Evolutionary conservation across 208 protist species (phyloP), one percentile per base, ranked within the genome.

Genomic region (Acanthamoeba triangularis): DNA sequence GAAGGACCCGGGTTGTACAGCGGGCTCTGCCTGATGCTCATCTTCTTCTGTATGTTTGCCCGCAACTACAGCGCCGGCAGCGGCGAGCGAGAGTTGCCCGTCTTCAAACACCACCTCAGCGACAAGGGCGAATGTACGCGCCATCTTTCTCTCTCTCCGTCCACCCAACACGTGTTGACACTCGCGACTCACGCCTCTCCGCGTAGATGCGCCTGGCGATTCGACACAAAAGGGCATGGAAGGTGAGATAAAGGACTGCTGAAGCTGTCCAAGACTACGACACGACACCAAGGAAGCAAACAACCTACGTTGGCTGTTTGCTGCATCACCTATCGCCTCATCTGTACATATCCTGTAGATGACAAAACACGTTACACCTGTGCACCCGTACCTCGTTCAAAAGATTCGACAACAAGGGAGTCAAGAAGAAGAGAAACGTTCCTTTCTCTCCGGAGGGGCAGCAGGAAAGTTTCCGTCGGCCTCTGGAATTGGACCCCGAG

Each of bases 1-100:
- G 74, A 82, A 37, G 74, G 37, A 25, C 74, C 74, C 1, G 74
- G 74, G 1, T 52, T 82, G 74, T 82, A 82, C 74, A 82, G 74
- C 37, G 74, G 74, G 5, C 23, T 82, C 25, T 44, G 18, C 74
- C 74, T 82, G 11, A 82, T 82, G 35, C 13, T 82, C 37, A n/a
- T 49, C 74, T 82, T 82, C 74, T 82, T 82, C 33, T 52, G 13
- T 23, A 10, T 30, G 37, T 28, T 82, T 8, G 74, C 74, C 10
- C 74, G 74, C 33, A 52, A 20, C 10, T 10, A 30, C 8, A 20
- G 16, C 30, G 10, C 8, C 28, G 61, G 61, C 20, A 30, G 20
- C 44, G 20, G 74, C 41, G 74, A 82, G 37, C 74, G 74, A 54
- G 74, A 82, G 41, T 30, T 23, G 65, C 65, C 65, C 30, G n/a